phyloP scores from a whole-genome alignment of 768 basidiomycete species.

The Trametes meyenii region DNA sequence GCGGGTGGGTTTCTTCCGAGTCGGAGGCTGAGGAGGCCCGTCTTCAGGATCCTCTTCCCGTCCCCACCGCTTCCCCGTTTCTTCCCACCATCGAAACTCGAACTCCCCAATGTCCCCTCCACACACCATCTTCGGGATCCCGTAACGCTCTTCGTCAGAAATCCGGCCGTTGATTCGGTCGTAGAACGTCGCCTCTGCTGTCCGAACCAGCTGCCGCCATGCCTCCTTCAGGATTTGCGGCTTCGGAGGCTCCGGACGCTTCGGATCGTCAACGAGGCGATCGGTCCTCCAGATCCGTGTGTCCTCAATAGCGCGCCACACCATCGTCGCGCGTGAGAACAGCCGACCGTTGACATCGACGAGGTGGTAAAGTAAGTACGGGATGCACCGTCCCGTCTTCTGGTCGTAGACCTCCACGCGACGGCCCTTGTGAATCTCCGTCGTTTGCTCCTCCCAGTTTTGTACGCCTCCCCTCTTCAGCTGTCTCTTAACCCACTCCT shows the following conservation, averaged over 20 bases:
- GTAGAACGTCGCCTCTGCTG: constrained; percentile 10
- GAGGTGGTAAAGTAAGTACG: constrained; percentile 16
- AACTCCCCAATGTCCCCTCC: constrained; percentile 9
- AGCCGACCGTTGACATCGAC: neutral
- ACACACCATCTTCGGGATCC: neutral
- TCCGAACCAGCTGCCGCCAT: constrained; percentile 14
- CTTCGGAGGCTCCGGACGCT: neutral
- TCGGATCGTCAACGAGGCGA: constrained; percentile 12
- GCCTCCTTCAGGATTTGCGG: constrained; percentile 19
- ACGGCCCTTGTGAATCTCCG: neutral
- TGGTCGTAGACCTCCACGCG: constrained; percentile 5
- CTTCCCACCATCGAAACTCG: constrained; percentile 8
- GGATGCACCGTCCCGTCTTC: constrained; percentile 6
- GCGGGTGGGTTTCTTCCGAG: neutral
- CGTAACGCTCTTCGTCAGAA: neutral
- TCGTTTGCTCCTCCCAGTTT: neutral
- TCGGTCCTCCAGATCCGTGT: neutral
- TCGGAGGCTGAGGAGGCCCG: neutral
- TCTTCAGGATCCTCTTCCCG: neutral
- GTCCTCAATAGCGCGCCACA: neutral
- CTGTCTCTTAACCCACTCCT: neutral
- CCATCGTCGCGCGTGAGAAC: neutral
- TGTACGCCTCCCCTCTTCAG: neutral
- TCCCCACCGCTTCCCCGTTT: neutral
- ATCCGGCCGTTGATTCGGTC: neutral